Evolutionary conservation across 805 yeast genomes (phyloP), one percentile per base, ranked within the genome.

Genomic region (Dipodascus albidus): DNA sequence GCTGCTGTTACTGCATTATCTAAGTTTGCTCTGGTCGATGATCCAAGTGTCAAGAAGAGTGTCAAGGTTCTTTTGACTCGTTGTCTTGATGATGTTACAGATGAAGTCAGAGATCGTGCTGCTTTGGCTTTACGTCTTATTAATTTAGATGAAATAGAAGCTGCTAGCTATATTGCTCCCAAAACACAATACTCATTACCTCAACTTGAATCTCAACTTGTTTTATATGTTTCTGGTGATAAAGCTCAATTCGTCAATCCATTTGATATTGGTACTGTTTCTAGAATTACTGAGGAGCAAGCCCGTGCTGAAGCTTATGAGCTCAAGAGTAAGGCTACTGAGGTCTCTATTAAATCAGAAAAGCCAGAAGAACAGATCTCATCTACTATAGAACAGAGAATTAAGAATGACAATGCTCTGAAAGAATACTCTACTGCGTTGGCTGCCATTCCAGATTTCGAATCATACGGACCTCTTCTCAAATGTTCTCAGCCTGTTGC

Each of bases 101-200:
- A 91, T 70, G 99, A 91, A 71, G 99, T 93, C 33, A 87, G 99
- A 74, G 99, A 91, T 67, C 83, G 99, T 67, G 97, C 99, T 8
- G 85, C 95, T 1, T 74, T 91, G 60, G 83, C 96, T 1, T 76
- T 91, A 64, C 77, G 80, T 58, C 79, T 89, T 57, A 77, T 87
- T 57, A 71, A 71, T 31, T 65, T 74, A 4, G 59, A 67, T 44
- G 66, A 68, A 51, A 67, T 69, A 20, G 59, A 66, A 20, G 69
- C 71, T 11, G 64, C 66, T 52, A 62, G 72, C 51, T 80, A 84
- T 60, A 77, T 90, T 57, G 77, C 82, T 53, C 85, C 90, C 53
- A 79, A 80, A 51, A 74, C 80, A 56, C 78, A 78, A 56, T 88
- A 80, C 67, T 88, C 90, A 59, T 74, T 93, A 62, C 78, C 82